phyloP scores from a whole-genome alignment of 2,329 filamentous ascomycete species.

The Fusarium sp. region DNA sequence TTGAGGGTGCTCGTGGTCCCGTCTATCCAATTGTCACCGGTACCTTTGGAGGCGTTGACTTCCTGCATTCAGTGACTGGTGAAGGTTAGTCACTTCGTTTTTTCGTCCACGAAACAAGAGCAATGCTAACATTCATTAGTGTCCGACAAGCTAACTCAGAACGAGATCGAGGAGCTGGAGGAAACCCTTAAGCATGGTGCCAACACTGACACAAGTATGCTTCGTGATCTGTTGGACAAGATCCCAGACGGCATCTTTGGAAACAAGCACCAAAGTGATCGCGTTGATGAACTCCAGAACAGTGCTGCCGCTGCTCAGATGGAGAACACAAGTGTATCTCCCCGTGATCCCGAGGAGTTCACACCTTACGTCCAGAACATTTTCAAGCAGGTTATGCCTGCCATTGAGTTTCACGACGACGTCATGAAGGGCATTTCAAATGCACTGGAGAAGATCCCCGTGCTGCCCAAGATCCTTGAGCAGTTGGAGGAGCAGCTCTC shows the following conservation, averaged over 20 bases:
- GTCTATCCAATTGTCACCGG: slow-evolving; percentile 90
- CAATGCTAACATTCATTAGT: slow-evolving; percentile 58
- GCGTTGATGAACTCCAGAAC: slow-evolving; percentile 81
- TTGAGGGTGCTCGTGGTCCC: slow-evolving; percentile 71
- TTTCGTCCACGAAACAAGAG: background rate
- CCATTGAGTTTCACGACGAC: slow-evolving; percentile 90
- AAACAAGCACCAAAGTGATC: slow-evolving; percentile 75
- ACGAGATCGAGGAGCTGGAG: slow-evolving; percentile 88
- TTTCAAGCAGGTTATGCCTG: slow-evolving; percentile 84
- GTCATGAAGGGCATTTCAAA: slow-evolving; percentile 82
- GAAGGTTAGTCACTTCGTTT: slow-evolving; percentile 58
- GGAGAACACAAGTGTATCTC: slow-evolving; percentile 77
- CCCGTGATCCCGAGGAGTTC: slow-evolving; percentile 85
- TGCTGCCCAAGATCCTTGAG: slow-evolving; percentile 86
- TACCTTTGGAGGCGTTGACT: slow-evolving; percentile 95
- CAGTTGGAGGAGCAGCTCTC: slow-evolving; percentile 89
- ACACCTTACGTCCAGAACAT: slow-evolving; percentile 79
- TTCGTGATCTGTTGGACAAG: slow-evolving; percentile 83
- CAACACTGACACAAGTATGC: slow-evolving; percentile 74
- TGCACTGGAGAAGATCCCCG: slow-evolving; percentile 85
- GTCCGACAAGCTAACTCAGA: slow-evolving; percentile 89
- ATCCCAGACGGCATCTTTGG: slow-evolving; percentile 86
- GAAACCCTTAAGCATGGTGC: slow-evolving; percentile 77
- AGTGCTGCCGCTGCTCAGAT: slow-evolving; percentile 81
- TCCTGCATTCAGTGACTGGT: slow-evolving; percentile 85